Evolutionary conservation across 2,329 filamentous ascomycete genomes (phyloP).

Genomic region (Aspergillus candidus): DNA sequence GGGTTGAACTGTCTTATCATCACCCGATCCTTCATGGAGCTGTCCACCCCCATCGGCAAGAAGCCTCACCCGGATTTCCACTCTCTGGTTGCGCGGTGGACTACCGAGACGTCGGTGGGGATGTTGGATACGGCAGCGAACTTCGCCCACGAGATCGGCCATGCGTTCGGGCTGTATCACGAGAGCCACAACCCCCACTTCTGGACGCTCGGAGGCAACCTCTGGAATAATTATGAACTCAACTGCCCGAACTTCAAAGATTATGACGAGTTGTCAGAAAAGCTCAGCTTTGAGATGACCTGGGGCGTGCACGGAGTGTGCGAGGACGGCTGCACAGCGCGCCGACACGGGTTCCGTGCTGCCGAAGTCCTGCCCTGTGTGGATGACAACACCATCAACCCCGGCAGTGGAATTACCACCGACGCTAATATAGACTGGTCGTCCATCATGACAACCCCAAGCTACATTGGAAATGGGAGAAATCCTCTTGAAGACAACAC

Average conservation of each 20-base stretch:
- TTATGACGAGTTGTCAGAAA: not conserved
- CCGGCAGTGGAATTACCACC: not conserved
- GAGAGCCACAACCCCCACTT: slow-evolving; percentile 7
- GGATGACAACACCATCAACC: not conserved
- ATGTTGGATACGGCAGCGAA: not conserved
- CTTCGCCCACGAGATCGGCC: slow-evolving; percentile 10
- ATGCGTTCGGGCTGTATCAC: slow-evolving; percentile 8
- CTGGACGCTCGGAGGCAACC: not conserved
- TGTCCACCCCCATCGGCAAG: not conserved
- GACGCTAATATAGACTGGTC: slow-evolving; percentile 5
- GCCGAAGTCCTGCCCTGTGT: not conserved
- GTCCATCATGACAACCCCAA: slow-evolving; percentile 6
- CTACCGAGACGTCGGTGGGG: no score
- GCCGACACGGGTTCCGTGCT: not conserved
- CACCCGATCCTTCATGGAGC: not conserved
- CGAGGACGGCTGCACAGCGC: not conserved
- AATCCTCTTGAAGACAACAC: no score
- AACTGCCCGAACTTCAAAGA: slow-evolving; percentile 1
- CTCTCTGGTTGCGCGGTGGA: no score
- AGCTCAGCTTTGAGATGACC: not conserved
- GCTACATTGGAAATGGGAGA: no score
- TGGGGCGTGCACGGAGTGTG: slow-evolving; percentile 1
- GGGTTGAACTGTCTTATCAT: not conserved
- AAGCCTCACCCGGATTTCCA: not conserved
- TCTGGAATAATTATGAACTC: not conserved